Percentiles rank a stretch among this genome's conserved stretches.
Conservation (phyloP, 352 stramenopile species). For the Globisporangium echinulatum region DNA sequence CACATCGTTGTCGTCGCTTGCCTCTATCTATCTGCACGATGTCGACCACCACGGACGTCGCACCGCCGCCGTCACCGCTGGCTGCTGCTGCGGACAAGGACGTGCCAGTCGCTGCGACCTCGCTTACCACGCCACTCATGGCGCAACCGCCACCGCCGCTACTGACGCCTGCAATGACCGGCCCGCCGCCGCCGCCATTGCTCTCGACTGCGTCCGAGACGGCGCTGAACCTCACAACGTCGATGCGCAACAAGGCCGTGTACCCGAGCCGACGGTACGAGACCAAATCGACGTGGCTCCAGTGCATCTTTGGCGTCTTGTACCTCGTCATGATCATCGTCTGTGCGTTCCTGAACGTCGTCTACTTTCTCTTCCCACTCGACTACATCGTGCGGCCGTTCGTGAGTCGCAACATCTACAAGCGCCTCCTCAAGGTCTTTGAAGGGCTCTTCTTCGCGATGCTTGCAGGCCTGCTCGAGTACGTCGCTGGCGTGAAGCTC, state of each 20-base stretch:
- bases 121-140: background rate
- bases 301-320: slow-evolving; percentile 32
- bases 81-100: background rate
- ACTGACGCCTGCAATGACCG: slow-evolving; percentile 1
- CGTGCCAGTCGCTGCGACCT: background rate
- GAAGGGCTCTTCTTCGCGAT: slow-evolving; percentile 58
- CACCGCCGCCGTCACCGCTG: background rate
- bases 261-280: slow-evolving; percentile 51
- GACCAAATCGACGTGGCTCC: slow-evolving; percentile 23
- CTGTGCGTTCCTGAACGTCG: slow-evolving; percentile 48
- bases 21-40: background rate
- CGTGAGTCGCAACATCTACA: slow-evolving; percentile 19
- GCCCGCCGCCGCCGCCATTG: background rate
- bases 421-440: slow-evolving; percentile 26
- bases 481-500: slow-evolving; percentile 46
- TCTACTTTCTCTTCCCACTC: slow-evolving; percentile 55
- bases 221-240: slow-evolving; percentile 14
- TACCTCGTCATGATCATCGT: slow-evolving; percentile 47
- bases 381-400: slow-evolving; percentile 32
- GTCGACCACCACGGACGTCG: background rate
- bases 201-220: slow-evolving; percentile 9
- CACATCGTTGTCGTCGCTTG: background rate
- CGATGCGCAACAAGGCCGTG: slow-evolving; percentile 17
- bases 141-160: slow-evolving; percentile 2
- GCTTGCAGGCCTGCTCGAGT: slow-evolving; percentile 51